Conservation (phyloP, 2,329 filamentous ascomycete genomes). For the Pyricularia pennisetigena region DNA sequence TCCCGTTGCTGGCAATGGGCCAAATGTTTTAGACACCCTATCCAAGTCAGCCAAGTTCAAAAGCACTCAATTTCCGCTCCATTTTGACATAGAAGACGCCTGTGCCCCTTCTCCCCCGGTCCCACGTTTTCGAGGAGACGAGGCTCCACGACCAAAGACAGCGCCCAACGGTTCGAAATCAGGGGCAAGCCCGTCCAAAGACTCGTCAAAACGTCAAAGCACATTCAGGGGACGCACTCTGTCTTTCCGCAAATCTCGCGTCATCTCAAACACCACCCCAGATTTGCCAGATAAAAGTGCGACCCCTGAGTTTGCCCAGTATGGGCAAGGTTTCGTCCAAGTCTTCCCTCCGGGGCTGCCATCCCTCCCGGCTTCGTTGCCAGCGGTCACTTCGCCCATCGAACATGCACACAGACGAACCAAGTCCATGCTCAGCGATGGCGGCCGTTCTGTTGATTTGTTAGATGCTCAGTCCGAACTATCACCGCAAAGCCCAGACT, state of each 20-base stretch:
- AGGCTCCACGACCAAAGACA: constrained; percentile 24
- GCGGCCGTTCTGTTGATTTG: constrained; percentile 35
- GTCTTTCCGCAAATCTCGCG: constrained; percentile 2
- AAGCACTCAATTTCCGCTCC: constrained; percentile 13
- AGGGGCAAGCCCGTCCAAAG: background rate
- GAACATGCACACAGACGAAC: constrained; percentile 15
- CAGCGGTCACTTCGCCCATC: background rate
- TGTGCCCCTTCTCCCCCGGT: constrained; percentile 20
- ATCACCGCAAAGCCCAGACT: constrained; percentile 29
- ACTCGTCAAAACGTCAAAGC: background rate
- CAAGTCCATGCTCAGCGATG: constrained; percentile 22
- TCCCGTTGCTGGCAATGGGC: constrained; percentile 30
- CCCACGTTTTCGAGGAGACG: constrained; percentile 18
- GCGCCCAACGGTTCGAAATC: constrained; percentile 15
- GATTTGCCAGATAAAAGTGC: background rate
- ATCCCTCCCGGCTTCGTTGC: background rate
- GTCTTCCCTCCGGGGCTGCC: background rate
- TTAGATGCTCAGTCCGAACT: constrained; percentile 48
- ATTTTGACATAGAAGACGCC: constrained; percentile 11
- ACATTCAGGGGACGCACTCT: background rate
- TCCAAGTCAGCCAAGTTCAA: constrained; percentile 21
- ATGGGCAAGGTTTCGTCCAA: constrained; percentile 3
- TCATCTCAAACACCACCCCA: background rate
- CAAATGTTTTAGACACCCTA: constrained; percentile 24
- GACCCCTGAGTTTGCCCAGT: constrained; percentile 4